These are phyloP conservation scores for Rhynchospora tenuis DNA, from an alignment of 176 grass and related monocot genomes.

Conservation along the genomic window DNA sequence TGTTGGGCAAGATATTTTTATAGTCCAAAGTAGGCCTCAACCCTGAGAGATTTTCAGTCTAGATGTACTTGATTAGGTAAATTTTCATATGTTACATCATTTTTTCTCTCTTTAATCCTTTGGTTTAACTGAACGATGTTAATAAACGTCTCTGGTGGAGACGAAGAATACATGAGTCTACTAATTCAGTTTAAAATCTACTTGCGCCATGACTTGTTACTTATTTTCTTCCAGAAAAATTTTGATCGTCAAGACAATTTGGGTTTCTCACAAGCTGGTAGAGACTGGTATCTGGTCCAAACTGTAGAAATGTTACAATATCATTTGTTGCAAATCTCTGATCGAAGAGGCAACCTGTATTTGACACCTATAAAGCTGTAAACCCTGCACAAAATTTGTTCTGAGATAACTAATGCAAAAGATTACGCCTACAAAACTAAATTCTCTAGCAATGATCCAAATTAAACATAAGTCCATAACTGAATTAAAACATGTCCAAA, in stretches of 20 bases:
- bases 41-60: slow-evolving; percentile 22
- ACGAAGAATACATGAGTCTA: neutral
- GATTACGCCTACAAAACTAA: neutral
- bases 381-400: too few relatives aligned
- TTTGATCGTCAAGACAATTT: neutral
- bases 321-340: too few relatives aligned
- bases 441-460: neutral
- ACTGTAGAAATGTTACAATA: too few relatives aligned
- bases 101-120: neutral
- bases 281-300: too few relatives aligned
- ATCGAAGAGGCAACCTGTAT: too few relatives aligned
- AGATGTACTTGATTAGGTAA: neutral
- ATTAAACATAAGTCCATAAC: neutral
- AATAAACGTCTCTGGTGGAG: neutral
- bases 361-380: too few relatives aligned
- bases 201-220: neutral
- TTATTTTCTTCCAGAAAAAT: neutral
- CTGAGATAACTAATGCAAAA: neutral
- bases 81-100: neutral
- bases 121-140: neutral
- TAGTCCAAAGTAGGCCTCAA: slow-evolving; percentile 92
- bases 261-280: too few relatives aligned
- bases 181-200: neutral
- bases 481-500: neutral
- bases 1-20: slow-evolving; percentile 65